Base-by-base conservation (phyloP, 2,329 filamentous ascomycete genomes). In the Exophiala sideris region DNA sequence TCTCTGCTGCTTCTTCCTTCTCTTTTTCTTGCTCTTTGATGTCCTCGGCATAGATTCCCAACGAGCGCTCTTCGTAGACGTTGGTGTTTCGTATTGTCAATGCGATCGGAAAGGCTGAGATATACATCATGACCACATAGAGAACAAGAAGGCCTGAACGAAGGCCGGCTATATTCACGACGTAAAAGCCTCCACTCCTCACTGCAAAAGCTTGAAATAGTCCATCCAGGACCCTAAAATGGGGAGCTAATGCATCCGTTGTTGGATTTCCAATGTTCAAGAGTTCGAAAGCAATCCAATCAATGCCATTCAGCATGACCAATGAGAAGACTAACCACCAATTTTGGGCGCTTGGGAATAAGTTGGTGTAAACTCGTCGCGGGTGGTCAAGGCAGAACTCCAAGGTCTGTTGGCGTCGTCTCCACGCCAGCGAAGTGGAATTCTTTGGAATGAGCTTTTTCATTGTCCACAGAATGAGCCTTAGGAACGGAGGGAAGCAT, bases 111-210 rank as follows among this genome's bases (percentile, higher is more conserved):
- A 96, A 95, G 56, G 96, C 89, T 54, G 91, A 96, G 58, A 97
- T 96, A 71, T 97, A 97, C 94, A 97, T 97, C 94, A 97, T 97
- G 71, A 97, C 86, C 71, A 97, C 77, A 73, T 96, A 97, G 20
- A 91, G 89, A 11, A 95, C 90, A 51, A 82, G 79, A 2, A 82
- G 71, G 3, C 72, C 75, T 11, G 81, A 77, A 18, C 76, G 76
- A 2, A 83, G 71, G 1, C 65, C 66, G 3, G 77, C 66, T 10
- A 83, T 72, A 14, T 71, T 66, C 32, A 83, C 65, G 21, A 82
- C 63, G 69, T 80, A 69, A 72, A 74, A 68, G 63, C 81, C 68
- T 56, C 80, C 66, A 67, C 73, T 70, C 64, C 81, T 59, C 54
- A 78, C 66, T 58, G 75, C 68, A 63, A 82, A 58, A 60, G 82